These are phyloP conservation scores for Umbelopsis vinacea DNA, from an alignment of 192 early-diverging fungal species.

Conservation along the genomic window DNA sequence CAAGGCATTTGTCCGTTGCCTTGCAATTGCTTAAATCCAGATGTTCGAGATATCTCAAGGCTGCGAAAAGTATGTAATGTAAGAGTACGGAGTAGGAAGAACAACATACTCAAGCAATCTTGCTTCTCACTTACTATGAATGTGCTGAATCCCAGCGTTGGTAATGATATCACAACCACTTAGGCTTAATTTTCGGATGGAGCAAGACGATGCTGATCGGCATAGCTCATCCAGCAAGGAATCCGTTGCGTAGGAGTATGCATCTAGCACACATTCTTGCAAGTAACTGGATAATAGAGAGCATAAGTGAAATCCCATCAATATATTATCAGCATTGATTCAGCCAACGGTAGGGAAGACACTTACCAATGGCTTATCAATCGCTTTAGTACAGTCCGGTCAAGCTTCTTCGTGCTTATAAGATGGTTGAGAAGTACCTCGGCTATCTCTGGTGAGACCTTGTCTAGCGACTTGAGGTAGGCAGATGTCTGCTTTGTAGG, in stretches of 20 bases:
- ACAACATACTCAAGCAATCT: background rate
- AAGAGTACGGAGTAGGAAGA: background rate
- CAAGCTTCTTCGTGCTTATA: constrained; percentile 36
- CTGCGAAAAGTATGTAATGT: background rate
- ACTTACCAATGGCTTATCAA: constrained; percentile 29
- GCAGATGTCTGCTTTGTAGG: background rate
- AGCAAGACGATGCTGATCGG: constrained; percentile 37
- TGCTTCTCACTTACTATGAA: constrained; percentile 34
- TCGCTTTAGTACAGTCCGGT: constrained; percentile 22
- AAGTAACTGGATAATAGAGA: constrained; percentile 32
- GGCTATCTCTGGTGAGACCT: constrained; percentile 41
- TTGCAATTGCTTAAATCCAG: constrained; percentile 54
- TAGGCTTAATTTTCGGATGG: constrained; percentile 44
- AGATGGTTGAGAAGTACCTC: constrained; percentile 39
- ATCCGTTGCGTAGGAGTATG: constrained; percentile 52
- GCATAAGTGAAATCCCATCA: background rate
- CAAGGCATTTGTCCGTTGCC: constrained; percentile 48
- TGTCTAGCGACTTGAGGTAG: constrained; percentile 15
- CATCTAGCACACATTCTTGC: constrained; percentile 45
- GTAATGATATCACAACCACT: constrained; percentile 50
- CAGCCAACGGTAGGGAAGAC: background rate
- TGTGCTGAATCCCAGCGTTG: constrained; percentile 44
- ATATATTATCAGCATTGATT: background rate
- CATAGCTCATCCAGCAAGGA: constrained; percentile 48
- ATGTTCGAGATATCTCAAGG: constrained; percentile 45